A percentile compares a stretch with the other conserved stretches of the same genome.
Conservation (phyloP, 2,329 filamentous ascomycete species). For the Trichoderma brevicompactum region DNA sequence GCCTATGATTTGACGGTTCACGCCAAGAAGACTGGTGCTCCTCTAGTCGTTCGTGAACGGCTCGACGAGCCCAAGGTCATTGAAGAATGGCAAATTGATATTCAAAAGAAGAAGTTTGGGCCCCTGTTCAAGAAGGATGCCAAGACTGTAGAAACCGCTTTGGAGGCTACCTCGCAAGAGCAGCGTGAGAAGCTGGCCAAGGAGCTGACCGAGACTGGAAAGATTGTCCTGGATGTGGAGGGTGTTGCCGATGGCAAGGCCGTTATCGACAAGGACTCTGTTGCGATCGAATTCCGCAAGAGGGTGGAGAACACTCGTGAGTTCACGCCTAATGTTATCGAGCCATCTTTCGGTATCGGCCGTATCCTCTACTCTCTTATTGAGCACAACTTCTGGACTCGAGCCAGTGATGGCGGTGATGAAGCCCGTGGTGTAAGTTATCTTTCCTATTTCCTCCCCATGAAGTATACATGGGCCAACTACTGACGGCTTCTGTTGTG, state of each 20-base stretch:
- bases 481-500: neutral
- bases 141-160: constrained; percentile 79
- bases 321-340: constrained; percentile 94
- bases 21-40: constrained; percentile 86
- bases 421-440: constrained; percentile 80
- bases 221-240: constrained; percentile 76
- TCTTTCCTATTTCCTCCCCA: too few species aligned
- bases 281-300: constrained; percentile 83
- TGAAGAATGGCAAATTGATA: constrained; percentile 84
- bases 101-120: constrained; percentile 95
- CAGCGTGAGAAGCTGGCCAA: constrained; percentile 79
- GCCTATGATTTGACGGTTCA: constrained; percentile 94
- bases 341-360: constrained; percentile 96
- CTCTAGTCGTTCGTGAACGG: constrained; percentile 82
- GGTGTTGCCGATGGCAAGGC: constrained; percentile 71
- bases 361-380: constrained; percentile 91
- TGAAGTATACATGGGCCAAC: neutral
- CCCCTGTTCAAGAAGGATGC: constrained; percentile 94
- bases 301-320: constrained; percentile 83
- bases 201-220: constrained; percentile 72
- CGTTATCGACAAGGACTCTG: constrained; percentile 76
- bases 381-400: constrained; percentile 95
- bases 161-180: constrained; percentile 77
- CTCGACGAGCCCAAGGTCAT: constrained; percentile 76
- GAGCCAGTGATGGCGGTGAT: constrained; percentile 61